Conservation (phyloP, 1,284 basidiomycete species). For the Heterobasidion irregulare region DNA sequence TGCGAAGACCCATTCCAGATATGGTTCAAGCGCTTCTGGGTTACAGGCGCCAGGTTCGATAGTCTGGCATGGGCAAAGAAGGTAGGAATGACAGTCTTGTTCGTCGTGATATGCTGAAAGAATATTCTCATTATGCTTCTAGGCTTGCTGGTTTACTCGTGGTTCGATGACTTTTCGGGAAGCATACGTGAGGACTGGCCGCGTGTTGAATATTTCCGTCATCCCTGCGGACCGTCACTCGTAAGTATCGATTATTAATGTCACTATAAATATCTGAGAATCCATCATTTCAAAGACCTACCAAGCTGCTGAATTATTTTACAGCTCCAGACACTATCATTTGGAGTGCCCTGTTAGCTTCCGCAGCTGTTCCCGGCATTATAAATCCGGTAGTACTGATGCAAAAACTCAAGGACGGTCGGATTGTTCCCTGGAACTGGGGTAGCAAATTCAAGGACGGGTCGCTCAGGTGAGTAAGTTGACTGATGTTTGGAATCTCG, state of each 20-base stretch:
- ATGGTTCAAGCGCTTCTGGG: constrained; percentile 79
- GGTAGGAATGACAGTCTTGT: constrained; percentile 29
- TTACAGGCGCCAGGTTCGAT: constrained; percentile 92
- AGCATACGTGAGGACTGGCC: constrained; percentile 88
- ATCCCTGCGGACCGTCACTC: constrained; percentile 93
- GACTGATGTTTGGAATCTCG: neutral
- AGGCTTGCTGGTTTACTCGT: constrained; percentile 81
- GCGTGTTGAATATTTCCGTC: constrained; percentile 92
- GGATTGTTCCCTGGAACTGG: constrained; percentile 89
- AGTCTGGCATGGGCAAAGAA: constrained; percentile 88
- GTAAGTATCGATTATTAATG: constrained; percentile 32
- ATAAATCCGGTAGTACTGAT: constrained; percentile 86
- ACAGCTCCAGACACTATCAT: constrained; percentile 88
- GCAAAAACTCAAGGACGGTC: constrained; percentile 84
- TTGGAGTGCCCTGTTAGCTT: constrained; percentile 73
- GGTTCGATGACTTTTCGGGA: constrained; percentile 96
- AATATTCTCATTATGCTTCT: neutral
- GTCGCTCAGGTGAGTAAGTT: constrained; percentile 53
- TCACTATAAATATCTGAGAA: constrained; percentile 1
- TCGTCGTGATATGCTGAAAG: neutral
- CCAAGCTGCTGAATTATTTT: constrained; percentile 92
- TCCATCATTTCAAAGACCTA: constrained; percentile 51
- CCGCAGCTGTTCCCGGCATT: constrained; percentile 81
- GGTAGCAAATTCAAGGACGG: constrained; percentile 92
- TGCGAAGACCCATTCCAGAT: constrained; percentile 78